Evolutionary conservation across 1,284 basidiomycete genomes (phyloP), one percentile per base, ranked within the genome.

Genomic region (Puccinia horiana): DNA sequence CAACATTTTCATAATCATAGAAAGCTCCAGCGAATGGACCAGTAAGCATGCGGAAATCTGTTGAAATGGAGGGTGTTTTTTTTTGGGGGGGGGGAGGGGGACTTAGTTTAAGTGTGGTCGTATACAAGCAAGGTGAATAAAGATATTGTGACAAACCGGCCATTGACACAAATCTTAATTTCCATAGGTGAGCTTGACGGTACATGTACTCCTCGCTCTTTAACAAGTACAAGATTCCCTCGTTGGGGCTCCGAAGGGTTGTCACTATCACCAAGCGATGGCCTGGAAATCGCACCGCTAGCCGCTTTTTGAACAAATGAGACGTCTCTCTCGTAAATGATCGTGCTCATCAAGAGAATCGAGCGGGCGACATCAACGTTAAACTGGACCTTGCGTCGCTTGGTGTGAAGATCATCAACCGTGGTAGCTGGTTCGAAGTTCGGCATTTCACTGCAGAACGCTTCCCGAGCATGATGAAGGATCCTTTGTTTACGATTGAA

Each of bases 21-120:
- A 80, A 80, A 26, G 56, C 78, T 49, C 78, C 78, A 58, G 67
- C 49, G 44, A 80, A 80, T 35, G 76, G 76, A 16, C 76, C 76
- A 47, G 32, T 54, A 29, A 70, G 63, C 44, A 11, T 52, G 26
- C 76, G 63, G 35, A 67, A 78, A 78, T 78, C 76, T 78, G 32
- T 35, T 52, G n/a, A 32, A 49, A 29, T 16, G 26, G 35, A 29
- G 35, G 35, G 5, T 63, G 26, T 32, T 8, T 32, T 63, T 63
- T 6, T 29, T n/a, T n/a, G n/a, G n/a, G n/a, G n/a, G n/a, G n/a
- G n/a, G n/a, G n/a, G n/a, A n/a, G n/a, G n/a, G n/a, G n/a, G 69
- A 8, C 4, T 70, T 40, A 70, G 69, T 29, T 40, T n/a, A 16
- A 65, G 35, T 14, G 16, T n/a, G 14, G 32, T 32, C n/a, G n/a